Conservation (phyloP, 2,329 filamentous ascomycete species). For the Saccharata proteae region DNA sequence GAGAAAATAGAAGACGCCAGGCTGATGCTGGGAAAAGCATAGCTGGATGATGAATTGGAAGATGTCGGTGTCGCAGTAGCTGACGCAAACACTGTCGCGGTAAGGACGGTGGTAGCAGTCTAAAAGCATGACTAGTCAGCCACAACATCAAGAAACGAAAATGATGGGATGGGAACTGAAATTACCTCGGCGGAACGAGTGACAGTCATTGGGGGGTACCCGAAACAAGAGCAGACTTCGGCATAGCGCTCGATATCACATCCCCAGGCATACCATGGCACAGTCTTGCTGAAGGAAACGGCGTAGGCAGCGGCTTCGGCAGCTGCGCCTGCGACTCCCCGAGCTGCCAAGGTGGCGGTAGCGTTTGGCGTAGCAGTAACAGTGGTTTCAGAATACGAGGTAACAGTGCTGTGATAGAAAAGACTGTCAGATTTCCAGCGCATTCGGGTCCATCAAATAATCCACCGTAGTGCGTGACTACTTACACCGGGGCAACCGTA, state of each 20-base stretch:
- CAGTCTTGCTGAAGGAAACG: background rate
- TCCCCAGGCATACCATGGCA: slow-evolving; percentile 5
- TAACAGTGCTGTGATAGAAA: background rate
- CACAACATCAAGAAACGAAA: too few species aligned
- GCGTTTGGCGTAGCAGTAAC: background rate
- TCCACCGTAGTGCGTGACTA: background rate
- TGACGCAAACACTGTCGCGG: too few species aligned
- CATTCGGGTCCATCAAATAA: too few species aligned
- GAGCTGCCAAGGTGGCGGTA: background rate
- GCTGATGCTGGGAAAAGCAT: too few species aligned
- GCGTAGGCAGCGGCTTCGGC: background rate
- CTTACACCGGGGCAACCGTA: slow-evolving; percentile 1
- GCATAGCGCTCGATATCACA: slow-evolving; percentile 7
- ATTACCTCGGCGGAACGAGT: slow-evolving; percentile 1
- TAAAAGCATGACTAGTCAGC: too few species aligned
- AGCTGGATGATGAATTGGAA: too few species aligned
- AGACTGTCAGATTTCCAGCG: too few species aligned
- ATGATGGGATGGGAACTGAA: too few species aligned
- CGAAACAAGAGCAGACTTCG: slow-evolving; percentile 7
- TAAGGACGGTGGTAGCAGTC: too few species aligned
- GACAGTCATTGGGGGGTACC: slow-evolving; percentile 2
- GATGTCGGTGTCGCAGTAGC: too few species aligned
- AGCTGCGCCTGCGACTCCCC: background rate
- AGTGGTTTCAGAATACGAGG: background rate
- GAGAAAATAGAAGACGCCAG: too few species aligned